Evolutionary conservation across 2,329 filamentous ascomycete genomes (phyloP).

Genomic region (Stromatinia cepivora): DNA sequence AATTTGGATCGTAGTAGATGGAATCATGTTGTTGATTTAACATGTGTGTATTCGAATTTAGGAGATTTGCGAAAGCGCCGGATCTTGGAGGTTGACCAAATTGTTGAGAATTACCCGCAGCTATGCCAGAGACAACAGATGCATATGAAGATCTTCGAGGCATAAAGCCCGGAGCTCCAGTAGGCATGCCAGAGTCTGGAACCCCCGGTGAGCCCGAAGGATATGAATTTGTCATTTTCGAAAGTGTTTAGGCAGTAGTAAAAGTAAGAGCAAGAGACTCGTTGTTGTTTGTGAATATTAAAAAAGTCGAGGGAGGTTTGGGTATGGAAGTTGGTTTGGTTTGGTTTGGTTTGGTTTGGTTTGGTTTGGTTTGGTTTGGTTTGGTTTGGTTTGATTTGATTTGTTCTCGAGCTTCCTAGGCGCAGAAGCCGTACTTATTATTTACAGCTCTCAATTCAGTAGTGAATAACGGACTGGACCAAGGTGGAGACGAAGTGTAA

Average conservation of each 20-base stretch:
- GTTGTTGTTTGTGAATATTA: not conserved
- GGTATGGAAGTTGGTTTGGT: not conserved
- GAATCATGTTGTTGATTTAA: slow-evolving; percentile 33
- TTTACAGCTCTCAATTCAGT: slow-evolving; percentile 8
- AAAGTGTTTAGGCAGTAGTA: not conserved
- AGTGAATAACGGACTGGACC: slow-evolving; percentile 4
- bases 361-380: not conserved
- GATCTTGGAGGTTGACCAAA: slow-evolving; percentile 36
- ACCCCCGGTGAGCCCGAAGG: slow-evolving; percentile 38
- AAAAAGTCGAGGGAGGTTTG: not conserved
- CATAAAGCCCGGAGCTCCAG: slow-evolving; percentile 43
- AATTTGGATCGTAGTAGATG: slow-evolving; percentile 35
- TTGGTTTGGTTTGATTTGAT: not conserved
- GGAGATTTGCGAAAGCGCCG: slow-evolving; percentile 39
- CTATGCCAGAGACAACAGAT: slow-evolving; percentile 57
- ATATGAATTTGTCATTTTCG: slow-evolving; percentile 38
- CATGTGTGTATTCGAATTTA: slow-evolving; percentile 26
- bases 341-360: not conserved
- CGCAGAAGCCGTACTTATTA: not conserved
- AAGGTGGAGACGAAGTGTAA: slow-evolving; percentile 7
- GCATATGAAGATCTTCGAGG: slow-evolving; percentile 61
- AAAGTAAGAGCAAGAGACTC: not conserved
- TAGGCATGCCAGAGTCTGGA: slow-evolving; percentile 40
- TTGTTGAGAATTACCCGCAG: slow-evolving; percentile 34
- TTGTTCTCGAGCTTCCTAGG: not conserved